These are phyloP conservation scores for Bryoglossum gracile DNA, from an alignment of 495 filamentous ascomycete species.

Conservation along the genomic window DNA sequence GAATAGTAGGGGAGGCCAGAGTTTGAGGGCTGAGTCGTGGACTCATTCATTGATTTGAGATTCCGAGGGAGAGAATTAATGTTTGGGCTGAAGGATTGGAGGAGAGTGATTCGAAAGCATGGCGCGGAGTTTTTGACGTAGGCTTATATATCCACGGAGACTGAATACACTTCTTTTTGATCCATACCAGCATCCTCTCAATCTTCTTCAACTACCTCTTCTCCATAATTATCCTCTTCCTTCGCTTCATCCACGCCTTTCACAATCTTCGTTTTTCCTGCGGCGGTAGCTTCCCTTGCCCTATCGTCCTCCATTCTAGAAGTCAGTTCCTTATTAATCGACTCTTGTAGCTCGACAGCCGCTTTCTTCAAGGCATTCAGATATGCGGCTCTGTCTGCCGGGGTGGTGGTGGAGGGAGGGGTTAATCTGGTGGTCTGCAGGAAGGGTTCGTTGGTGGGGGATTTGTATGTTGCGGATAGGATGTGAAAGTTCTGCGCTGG, in stretches of 20 bases:
- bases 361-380: slow-evolving; percentile 58
- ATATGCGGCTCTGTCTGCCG: slow-evolving; percentile 55
- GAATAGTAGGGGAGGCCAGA: slow-evolving; percentile 11
- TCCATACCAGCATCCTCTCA: too few relatives aligned
- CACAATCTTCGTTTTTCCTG: slow-evolving; percentile 20
- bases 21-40: slow-evolving; percentile 8
- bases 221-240: slow-evolving; percentile 83
- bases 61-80: background rate
- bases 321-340: slow-evolving; percentile 79
- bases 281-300: slow-evolving; percentile 29
- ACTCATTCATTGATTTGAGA: background rate
- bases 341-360: slow-evolving; percentile 54
- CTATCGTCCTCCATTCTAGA: slow-evolving; percentile 78
- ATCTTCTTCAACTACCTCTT: slow-evolving; percentile 62
- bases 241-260: slow-evolving; percentile 47
- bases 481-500: background rate
- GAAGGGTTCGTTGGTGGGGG: slow-evolving; percentile 42
- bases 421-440: slow-evolving; percentile 36
- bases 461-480: slow-evolving; percentile 47
- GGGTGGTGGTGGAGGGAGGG: slow-evolving; percentile 29
- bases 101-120: slow-evolving; percentile 12
- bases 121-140: slow-evolving; percentile 13
- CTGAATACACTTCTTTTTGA: slow-evolving; percentile 22
- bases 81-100: background rate
- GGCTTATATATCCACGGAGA: slow-evolving; percentile 10